phyloP scores from a whole-genome alignment of 2,329 filamentous ascomycete genomes.

The Sporothrix brasiliensis region DNA sequence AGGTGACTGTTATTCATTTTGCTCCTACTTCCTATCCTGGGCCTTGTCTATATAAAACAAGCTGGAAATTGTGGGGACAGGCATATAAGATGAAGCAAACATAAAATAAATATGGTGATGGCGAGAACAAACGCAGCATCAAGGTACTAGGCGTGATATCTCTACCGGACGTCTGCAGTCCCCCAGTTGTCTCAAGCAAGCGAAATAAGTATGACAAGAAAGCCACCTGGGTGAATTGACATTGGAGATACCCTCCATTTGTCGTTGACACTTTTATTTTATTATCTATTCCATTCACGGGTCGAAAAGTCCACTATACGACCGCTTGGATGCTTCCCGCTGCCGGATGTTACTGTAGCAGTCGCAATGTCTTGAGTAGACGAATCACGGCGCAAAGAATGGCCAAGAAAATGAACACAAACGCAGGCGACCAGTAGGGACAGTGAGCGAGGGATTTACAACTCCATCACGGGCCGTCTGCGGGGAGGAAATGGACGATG shows the following conservation, averaged over 20 bases:
- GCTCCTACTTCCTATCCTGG: background rate
- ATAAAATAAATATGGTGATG: no score
- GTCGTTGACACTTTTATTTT: no score
- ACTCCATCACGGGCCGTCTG: background rate
- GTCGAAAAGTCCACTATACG: background rate
- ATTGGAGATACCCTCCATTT: no score
- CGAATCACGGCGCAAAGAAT: background rate
- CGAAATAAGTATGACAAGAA: no score
- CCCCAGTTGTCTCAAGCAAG: no score
- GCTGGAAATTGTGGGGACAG: background rate
- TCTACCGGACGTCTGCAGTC: no score
- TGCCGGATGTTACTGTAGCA: slow-evolving; percentile 21
- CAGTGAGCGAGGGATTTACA: background rate
- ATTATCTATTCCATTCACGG: background rate
- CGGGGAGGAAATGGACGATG: background rate
- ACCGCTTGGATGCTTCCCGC: background rate
- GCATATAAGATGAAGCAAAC: background rate
- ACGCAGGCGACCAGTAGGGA: background rate
- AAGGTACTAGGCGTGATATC: background rate
- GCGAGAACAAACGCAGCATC: background rate
- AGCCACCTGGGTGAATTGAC: no score
- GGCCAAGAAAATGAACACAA: background rate
- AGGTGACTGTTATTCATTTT: background rate
- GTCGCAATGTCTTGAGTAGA: background rate
- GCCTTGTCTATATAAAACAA: background rate